Percentiles rank a stretch among this genome's conserved stretches.
These are phyloP conservation scores for Colletotrichum neosansevieriae DNA, from an alignment of 2,329 filamentous ascomycete species.

Conservation along the genomic window DNA sequence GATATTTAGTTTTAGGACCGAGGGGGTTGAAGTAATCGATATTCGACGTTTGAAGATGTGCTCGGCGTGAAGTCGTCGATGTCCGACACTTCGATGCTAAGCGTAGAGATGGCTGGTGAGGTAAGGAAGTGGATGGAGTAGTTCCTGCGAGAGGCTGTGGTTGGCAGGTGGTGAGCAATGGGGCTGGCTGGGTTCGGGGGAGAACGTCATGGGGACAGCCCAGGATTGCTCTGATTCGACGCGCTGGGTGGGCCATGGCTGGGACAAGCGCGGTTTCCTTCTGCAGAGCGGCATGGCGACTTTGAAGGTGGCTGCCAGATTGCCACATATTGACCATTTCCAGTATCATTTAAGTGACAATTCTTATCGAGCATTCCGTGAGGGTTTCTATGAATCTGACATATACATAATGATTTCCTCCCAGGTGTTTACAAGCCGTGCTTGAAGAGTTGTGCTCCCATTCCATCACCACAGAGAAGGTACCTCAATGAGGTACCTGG, in stretches of 20 bases:
- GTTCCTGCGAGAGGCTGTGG: conserved; percentile 33
- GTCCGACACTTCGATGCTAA: conserved; percentile 24
- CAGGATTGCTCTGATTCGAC: conserved; percentile 36
- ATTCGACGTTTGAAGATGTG: conserved; percentile 21
- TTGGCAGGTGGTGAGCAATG: conserved; percentile 37
- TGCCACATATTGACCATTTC: not conserved
- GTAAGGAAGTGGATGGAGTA: conserved; percentile 26
- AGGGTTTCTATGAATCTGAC: too few species aligned
- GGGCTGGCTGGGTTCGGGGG: conserved; percentile 33
- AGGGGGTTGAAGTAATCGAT: not conserved
- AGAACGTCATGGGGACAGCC: conserved; percentile 41
- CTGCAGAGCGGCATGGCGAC: conserved; percentile 36
- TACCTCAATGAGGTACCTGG: not conserved
- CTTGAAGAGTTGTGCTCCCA: not conserved
- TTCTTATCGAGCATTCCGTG: not conserved
- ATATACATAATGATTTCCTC: too few species aligned
- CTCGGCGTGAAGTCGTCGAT: conserved; percentile 28
- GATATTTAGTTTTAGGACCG: not conserved
- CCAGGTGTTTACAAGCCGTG: too few species aligned
- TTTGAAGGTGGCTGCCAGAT: not conserved
- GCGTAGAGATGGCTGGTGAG: conserved; percentile 37
- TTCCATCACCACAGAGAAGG: not conserved
- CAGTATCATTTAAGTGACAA: not conserved
- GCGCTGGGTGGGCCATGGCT: conserved; percentile 29
- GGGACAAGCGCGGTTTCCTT: conserved; percentile 38